These are phyloP conservation scores for Capsicum chinense DNA, from an alignment of 257 asterid species.

Conservation along the genomic window DNA sequence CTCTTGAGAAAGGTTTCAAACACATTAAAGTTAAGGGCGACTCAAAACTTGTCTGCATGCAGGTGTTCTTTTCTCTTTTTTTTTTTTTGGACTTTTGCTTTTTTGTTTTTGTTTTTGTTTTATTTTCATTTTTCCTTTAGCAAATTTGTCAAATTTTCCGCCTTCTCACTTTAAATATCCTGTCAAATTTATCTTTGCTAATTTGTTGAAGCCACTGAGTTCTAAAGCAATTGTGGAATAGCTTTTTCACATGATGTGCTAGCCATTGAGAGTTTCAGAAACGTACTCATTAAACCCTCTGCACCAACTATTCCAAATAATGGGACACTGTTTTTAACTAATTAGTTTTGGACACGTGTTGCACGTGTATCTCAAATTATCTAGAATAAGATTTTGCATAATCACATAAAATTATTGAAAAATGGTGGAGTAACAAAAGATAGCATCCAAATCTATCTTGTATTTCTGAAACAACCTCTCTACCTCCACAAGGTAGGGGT, in stretches of 20 bases:
- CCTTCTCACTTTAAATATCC: neutral
- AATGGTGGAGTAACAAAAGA: neutral
- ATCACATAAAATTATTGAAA: neutral
- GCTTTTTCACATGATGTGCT: neutral
- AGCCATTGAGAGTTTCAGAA: neutral
- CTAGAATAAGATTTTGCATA: neutral
- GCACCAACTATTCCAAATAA: neutral
- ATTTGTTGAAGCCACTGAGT: neutral
- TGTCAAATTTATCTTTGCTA: neutral
- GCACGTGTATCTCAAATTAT: neutral
- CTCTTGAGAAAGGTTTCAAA: constrained; percentile 81
- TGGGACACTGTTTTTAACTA: neutral
- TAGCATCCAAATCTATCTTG: no score
- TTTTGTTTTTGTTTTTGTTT: neutral
- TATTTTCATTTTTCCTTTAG: neutral
- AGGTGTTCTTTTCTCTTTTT: constrained; percentile 54
- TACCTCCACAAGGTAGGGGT: no score
- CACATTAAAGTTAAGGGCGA: constrained; percentile 90
- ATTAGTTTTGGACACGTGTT: neutral
- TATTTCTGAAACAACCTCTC: no score
- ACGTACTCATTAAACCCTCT: neutral
- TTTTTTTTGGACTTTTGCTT: neutral
- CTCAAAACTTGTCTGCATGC: constrained; percentile 99
- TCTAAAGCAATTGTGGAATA: neutral
- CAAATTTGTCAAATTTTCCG: neutral